Conservation (phyloP, 441 rosid species). For the Populus hybrid region DNA sequence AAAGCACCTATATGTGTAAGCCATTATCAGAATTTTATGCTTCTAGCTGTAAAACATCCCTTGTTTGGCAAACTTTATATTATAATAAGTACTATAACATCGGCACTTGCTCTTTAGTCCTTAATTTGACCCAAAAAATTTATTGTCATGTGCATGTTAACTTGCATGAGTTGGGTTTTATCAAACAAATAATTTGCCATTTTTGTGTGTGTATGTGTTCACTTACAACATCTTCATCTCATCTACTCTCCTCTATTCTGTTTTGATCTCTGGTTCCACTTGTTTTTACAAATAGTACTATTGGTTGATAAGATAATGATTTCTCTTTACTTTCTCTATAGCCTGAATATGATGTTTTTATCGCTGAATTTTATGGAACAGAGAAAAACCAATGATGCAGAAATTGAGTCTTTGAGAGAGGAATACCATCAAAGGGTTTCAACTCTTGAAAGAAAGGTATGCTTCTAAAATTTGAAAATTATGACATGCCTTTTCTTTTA, state of each 20-base stretch:
- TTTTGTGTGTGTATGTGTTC: background rate
- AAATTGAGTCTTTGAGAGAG: conserved; percentile 92
- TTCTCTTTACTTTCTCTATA: background rate
- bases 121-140: background rate
- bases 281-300: background rate
- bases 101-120: background rate
- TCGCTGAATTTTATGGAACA: conserved; percentile 38
- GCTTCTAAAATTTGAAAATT: background rate
- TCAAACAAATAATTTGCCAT: background rate
- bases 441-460: conserved; percentile 91
- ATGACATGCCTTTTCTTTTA: background rate
- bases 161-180: background rate
- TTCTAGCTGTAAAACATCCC: background rate
- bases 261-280: background rate
- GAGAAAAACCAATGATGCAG: conserved; percentile 90
- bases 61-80: background rate
- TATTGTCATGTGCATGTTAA: background rate
- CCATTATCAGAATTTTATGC: background rate
- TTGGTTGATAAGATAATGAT: background rate
- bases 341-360: conserved; percentile 18
- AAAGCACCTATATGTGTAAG: background rate
- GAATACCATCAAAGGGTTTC: conserved; percentile 98
- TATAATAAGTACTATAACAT: background rate
- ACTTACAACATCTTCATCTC: background rate
- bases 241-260: background rate